Evolutionary conservation across 2,329 filamentous ascomycete genomes (phyloP), one percentile per base, ranked within the genome.

Genomic region (Aspergillus terreus): DNA sequence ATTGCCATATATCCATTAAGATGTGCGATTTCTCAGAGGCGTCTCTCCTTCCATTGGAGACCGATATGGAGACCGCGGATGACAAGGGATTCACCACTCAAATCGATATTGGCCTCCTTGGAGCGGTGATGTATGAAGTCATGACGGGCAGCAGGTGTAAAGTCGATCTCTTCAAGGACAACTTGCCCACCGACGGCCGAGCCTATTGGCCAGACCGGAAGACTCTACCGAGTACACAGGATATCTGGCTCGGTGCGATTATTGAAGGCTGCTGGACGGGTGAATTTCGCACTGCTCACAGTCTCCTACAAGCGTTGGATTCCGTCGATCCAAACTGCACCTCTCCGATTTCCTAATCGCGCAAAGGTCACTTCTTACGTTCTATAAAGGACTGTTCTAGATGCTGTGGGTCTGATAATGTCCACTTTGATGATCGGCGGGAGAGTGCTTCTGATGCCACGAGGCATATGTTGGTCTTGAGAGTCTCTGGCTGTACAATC

Each of bases 61-160:
- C 53, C 15, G 30, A 61, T 52, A 65, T 71, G 53, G 54, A 63
- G 12, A 53, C 53, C 9, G 56, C 54, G 11, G 58, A 68, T 49
- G 61, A 68, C 27, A 51, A 56, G 36, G 64, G 62, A 23, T 68
- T 57, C 48, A 61, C 61, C 1, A 57, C 60, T 12, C 55, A 58
- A 19, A 66, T 58, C 12, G 64, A 70, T 50, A 63, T 71, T 45
- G 63, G 62, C 2, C 59, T 61, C 21, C 57, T 70, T 17, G 66
- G 64, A 6, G 53, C 60, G 25, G 65, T 68, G 14, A 64, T 68
- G 27, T 70, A 63, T 46, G 59, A 67, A 51, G 52, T 68, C 15
- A 46, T 62, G 4, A 62, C 62, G 14, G 57, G 56, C 10, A 32
- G 51, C 4, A 50, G 51, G 12, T 65, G 55, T 49, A 55, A 61